Evolutionary conservation across 176 grass and related monocot species (phyloP).

Genomic region (Coix lacrymajobi): DNA sequence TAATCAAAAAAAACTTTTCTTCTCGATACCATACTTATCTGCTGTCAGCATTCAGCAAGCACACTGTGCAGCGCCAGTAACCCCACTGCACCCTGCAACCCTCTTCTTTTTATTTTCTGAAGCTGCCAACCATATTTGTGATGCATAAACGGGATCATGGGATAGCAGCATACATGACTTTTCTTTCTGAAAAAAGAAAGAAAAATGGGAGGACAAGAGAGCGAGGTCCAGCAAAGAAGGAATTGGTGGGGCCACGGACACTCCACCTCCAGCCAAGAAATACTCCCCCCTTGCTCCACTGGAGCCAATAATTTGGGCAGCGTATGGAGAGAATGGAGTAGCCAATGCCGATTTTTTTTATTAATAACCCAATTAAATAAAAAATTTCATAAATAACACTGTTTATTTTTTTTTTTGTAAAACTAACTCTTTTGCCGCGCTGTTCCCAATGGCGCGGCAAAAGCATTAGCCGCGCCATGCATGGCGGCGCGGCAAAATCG

Average conservation of each 20-base stretch:
- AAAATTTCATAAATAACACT: too few species aligned
- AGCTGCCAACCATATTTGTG: not conserved
- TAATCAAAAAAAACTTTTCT: not conserved
- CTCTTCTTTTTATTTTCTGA: not conserved
- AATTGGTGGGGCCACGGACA: slow-evolving; percentile 14
- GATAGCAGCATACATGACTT: not conserved
- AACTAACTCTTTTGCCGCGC: too few species aligned
- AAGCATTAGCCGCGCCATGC: too few species aligned
- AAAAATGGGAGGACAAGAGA: not conserved
- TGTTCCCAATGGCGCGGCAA: too few species aligned
- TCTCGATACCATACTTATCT: not conserved
- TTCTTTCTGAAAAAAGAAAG: not conserved
- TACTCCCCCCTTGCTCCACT: slow-evolving; percentile 14
- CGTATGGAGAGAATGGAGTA: slow-evolving; percentile 36
- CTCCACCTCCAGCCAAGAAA: not conserved
- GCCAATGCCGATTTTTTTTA: too few species aligned
- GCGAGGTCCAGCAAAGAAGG: slow-evolving; percentile 7
- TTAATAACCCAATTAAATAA: too few species aligned
- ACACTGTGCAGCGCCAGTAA: not conserved
- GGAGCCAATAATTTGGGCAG: slow-evolving; percentile 33
- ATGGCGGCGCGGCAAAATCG: too few species aligned
- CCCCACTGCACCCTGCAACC: not conserved
- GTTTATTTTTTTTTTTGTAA: too few species aligned
- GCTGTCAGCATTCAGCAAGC: slow-evolving; percentile 6
- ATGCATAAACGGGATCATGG: slow-evolving; percentile 1